A percentile compares a stretch with the other conserved stretches of the same genome.
Evolutionary conservation across 176 grass and related monocot species (phyloP).

Genomic region (Oryza coarctata): DNA sequence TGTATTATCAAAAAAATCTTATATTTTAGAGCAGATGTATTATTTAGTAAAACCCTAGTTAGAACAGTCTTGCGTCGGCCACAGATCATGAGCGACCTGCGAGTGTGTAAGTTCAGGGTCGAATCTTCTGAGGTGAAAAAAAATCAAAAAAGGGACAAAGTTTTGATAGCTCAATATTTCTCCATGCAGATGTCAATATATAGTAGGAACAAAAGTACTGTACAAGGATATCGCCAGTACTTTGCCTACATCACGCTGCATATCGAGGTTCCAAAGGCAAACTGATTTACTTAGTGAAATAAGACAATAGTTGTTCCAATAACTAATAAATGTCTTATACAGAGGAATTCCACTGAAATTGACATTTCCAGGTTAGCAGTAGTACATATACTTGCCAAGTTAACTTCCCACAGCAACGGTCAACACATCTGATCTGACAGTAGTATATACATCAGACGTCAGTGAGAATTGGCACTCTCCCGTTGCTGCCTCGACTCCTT

Average conservation of each 20-base stretch:
- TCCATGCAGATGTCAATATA: no score
- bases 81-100: no score
- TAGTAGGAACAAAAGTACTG: neutral
- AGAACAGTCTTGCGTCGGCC: no score
- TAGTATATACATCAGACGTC: constrained; percentile 42
- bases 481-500: constrained; percentile 47
- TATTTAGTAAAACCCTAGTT: no score
- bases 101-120: no score
- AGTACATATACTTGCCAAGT: neutral
- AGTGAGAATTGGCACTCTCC: constrained; percentile 54
- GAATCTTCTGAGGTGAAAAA: no score
- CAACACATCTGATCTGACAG: neutral
- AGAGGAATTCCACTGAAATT: neutral
- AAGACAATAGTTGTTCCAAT: neutral
- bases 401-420: neutral
- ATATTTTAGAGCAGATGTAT: no score
- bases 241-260: neutral
- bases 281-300: neutral
- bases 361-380: neutral
- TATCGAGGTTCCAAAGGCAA: neutral
- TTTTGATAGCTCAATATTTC: no score
- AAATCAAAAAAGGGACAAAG: no score
- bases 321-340: neutral
- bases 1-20: no score
- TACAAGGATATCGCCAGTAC: neutral